phyloP scores from a whole-genome alignment of 2,329 filamentous ascomycete genomes.

The Calonectria fujianensis region DNA sequence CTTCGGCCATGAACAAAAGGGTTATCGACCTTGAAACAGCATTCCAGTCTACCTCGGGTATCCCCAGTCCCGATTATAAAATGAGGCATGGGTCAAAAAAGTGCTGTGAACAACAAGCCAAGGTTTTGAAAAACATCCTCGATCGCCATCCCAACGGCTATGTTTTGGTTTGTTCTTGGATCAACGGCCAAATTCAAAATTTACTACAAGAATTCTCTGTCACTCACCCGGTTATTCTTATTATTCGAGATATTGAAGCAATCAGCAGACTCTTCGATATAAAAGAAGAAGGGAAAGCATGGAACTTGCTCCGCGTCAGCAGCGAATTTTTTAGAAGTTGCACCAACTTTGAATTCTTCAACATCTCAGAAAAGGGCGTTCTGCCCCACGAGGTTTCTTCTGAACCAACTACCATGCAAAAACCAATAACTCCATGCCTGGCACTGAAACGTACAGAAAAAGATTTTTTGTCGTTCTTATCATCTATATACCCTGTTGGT shows the following conservation, averaged over 20 bases:
- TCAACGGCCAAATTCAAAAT: slow-evolving; percentile 77
- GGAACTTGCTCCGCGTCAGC: slow-evolving; percentile 74
- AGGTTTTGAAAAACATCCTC: slow-evolving; percentile 77
- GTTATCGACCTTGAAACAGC: slow-evolving; percentile 81
- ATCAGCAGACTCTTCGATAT: slow-evolving; percentile 78
- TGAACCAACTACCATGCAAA: slow-evolving; percentile 51
- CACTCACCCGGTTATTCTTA: slow-evolving; percentile 81
- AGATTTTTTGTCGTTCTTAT: slow-evolving; percentile 81
- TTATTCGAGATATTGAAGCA: slow-evolving; percentile 78
- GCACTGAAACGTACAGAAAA: slow-evolving; percentile 81
- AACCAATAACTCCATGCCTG: slow-evolving; percentile 74
- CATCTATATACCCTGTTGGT: slow-evolving; percentile 73
- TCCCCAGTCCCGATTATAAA: slow-evolving; percentile 78
- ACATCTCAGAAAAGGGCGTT: slow-evolving; percentile 75
- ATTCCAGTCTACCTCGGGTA: slow-evolving; percentile 79
- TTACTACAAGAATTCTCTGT: slow-evolving; percentile 77
- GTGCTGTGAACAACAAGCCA: slow-evolving; percentile 78
- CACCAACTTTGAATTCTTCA: slow-evolving; percentile 86
- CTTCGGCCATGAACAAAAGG: slow-evolving; percentile 79
- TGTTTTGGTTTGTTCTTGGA: slow-evolving; percentile 83
- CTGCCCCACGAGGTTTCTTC: slow-evolving; percentile 42
- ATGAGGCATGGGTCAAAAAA: slow-evolving; percentile 76
- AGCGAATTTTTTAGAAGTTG: slow-evolving; percentile 77
- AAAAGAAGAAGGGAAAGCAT: slow-evolving; percentile 72
- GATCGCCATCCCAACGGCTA: slow-evolving; percentile 73